These are phyloP conservation scores for Rhizopogon vinicolor DNA, from an alignment of 768 basidiomycete genomes.

Conservation along the genomic window DNA sequence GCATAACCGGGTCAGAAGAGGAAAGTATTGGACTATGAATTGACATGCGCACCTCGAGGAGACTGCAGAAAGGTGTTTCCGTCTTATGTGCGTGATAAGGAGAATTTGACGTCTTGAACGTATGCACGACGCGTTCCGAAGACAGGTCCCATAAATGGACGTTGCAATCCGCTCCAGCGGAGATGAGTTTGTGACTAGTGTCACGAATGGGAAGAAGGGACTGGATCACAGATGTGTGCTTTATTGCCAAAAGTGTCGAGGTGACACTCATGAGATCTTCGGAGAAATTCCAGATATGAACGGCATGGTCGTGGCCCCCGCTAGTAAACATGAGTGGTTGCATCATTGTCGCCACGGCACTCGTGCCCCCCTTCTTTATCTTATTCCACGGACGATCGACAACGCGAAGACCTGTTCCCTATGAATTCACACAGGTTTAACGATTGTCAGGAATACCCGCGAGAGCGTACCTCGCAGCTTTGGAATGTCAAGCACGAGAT, in stretches of 20 bases:
- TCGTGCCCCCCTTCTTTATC: slow-evolving; percentile 37
- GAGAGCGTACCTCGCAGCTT: not conserved
- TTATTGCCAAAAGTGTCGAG: slow-evolving; percentile 30
- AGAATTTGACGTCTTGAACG: slow-evolving; percentile 37
- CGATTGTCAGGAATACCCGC: not conserved
- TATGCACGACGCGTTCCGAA: slow-evolving; percentile 37
- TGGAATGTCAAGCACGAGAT: slow-evolving; percentile 17
- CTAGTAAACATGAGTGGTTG: slow-evolving; percentile 41
- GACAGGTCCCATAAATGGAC: slow-evolving; percentile 43
- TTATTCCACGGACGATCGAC: slow-evolving; percentile 26
- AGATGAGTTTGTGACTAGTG: slow-evolving; percentile 41
- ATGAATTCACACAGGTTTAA: not conserved
- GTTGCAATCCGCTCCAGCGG: slow-evolving; percentile 45
- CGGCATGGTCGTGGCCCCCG: slow-evolving; percentile 44
- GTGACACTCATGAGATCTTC: slow-evolving; percentile 28
- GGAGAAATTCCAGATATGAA: slow-evolving; percentile 43
- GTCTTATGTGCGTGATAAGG: slow-evolving; percentile 39
- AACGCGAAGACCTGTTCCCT: not conserved
- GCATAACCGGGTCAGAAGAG: not conserved
- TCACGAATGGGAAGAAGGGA: slow-evolving; percentile 39
- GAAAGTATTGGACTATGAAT: not conserved
- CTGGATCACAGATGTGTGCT: slow-evolving; percentile 39
- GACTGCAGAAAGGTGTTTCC: slow-evolving; percentile 32
- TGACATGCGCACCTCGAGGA: slow-evolving; percentile 37
- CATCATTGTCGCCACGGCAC: slow-evolving; percentile 37